Evolutionary conservation across 2,329 filamentous ascomycete species (phyloP).

Genomic region (Epichloe sylvatica): DNA sequence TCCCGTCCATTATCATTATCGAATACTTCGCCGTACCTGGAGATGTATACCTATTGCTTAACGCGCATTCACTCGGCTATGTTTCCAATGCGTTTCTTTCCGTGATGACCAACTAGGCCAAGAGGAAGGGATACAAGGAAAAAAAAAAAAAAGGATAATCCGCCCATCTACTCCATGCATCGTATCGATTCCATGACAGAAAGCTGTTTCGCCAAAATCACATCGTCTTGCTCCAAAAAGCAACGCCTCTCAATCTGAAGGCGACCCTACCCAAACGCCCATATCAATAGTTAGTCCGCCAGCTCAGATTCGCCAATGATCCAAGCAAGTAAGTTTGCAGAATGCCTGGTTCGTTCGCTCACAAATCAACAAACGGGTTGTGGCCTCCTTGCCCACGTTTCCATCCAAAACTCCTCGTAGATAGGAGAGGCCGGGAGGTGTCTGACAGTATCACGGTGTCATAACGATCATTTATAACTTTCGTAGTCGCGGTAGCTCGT

Average conservation of each 20-base stretch:
- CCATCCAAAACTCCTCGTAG: neutral
- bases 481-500: constrained; percentile 16
- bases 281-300: neutral
- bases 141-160: neutral
- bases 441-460: neutral
- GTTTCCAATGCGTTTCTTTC: constrained; percentile 5
- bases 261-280: constrained; percentile 2
- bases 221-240: neutral
- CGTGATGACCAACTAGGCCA: neutral
- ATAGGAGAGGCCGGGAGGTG: neutral
- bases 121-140: neutral
- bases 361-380: neutral
- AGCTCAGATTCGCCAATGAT: neutral
- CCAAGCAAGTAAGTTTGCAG: neutral
- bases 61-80: neutral
- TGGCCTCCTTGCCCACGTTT: neutral
- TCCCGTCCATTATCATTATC: constrained; percentile 10
- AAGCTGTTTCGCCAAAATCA: neutral
- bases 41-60: constrained; percentile 4
- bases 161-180: neutral
- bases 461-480: constrained; percentile 9
- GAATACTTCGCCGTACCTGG: constrained; percentile 3
- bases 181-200: constrained; percentile 1
- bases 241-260: neutral
- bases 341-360: neutral